Percentiles rank a stretch among this genome's conserved stretches.
Evolutionary conservation across 805 yeast species (phyloP).

Genomic region (Teunomyces gatunensis): DNA sequence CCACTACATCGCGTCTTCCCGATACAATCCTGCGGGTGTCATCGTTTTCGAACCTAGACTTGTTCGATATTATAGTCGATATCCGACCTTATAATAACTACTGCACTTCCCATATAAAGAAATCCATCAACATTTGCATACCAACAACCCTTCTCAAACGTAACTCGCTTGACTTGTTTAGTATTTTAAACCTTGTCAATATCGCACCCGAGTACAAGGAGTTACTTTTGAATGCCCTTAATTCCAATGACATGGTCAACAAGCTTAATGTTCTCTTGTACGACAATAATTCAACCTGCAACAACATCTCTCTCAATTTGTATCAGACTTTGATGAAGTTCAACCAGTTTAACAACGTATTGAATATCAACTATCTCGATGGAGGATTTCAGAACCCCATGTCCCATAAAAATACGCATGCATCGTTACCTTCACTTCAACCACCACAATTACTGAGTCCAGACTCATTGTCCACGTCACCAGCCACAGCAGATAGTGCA

Average conservation of each 20-base stretch:
- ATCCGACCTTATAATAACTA: conserved; percentile 39
- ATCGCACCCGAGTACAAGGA: conserved; percentile 20
- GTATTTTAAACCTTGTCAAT: conserved; percentile 31
- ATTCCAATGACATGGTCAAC: conserved; percentile 3
- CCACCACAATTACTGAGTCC: conserved; percentile 2
- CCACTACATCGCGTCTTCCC: conserved; percentile 1
- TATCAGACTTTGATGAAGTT: conserved; percentile 36
- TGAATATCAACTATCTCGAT: conserved; percentile 20
- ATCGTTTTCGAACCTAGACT: conserved; percentile 6
- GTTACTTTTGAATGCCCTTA: conserved; percentile 11
- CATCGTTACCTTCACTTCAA: not conserved
- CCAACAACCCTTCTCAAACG: conserved; percentile 46
- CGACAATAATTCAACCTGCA: conserved; percentile 26
- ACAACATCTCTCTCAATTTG: conserved; percentile 23
- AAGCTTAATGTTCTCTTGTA: conserved; percentile 29
- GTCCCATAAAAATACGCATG: not conserved
- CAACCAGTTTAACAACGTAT: conserved; percentile 16
- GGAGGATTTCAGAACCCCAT: conserved; percentile 24
- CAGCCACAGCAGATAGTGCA: conserved; percentile 3
- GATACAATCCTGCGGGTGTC: conserved; percentile 7
- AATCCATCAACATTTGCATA: conserved; percentile 39
- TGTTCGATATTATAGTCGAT: conserved; percentile 28
- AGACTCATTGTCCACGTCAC: conserved; percentile 3
- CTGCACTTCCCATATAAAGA: conserved; percentile 25
- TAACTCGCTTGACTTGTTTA: conserved; percentile 29